phyloP scores from a whole-genome alignment of 2,329 filamentous ascomycete genomes.

The Podosphaera aphanis region DNA sequence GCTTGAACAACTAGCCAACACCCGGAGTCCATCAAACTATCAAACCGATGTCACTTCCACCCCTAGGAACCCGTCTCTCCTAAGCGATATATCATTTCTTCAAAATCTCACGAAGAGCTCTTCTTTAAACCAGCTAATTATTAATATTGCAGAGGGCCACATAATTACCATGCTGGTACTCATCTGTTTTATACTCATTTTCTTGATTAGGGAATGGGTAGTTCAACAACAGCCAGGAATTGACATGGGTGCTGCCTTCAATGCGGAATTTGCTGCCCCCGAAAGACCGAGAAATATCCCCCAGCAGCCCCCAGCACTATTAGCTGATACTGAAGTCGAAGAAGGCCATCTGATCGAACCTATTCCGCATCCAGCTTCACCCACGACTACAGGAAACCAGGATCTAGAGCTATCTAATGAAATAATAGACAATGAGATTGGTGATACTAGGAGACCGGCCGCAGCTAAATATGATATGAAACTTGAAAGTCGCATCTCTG shows the following conservation, averaged over 20 bases:
- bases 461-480: no score
- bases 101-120: slow-evolving; percentile 43
- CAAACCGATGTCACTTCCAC: slow-evolving; percentile 1
- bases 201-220: slow-evolving; percentile 90
- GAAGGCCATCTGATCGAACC: slow-evolving; percentile 3
- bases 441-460: neutral
- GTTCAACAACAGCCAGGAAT: slow-evolving; percentile 91
- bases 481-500: slow-evolving; percentile 9
- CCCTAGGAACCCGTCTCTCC: slow-evolving; percentile 20
- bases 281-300: slow-evolving; percentile 13
- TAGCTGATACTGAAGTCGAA: slow-evolving; percentile 3
- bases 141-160: slow-evolving; percentile 75
- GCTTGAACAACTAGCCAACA: slow-evolving; percentile 4
- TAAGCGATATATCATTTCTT: slow-evolving; percentile 33
- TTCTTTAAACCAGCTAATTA: slow-evolving; percentile 51
- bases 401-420: slow-evolving; percentile 6
- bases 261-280: slow-evolving; percentile 31
- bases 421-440: neutral
- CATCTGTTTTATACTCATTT: slow-evolving; percentile 85
- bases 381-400: slow-evolving; percentile 8
- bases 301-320: slow-evolving; percentile 4
- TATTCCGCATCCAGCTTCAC: slow-evolving; percentile 9
- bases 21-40: slow-evolving; percentile 4
- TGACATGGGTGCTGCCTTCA: slow-evolving; percentile 42
- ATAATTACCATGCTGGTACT: slow-evolving; percentile 84